phyloP scores from a whole-genome alignment of 75 land plant genomes.

The Selaginella moellendorffii region DNA sequence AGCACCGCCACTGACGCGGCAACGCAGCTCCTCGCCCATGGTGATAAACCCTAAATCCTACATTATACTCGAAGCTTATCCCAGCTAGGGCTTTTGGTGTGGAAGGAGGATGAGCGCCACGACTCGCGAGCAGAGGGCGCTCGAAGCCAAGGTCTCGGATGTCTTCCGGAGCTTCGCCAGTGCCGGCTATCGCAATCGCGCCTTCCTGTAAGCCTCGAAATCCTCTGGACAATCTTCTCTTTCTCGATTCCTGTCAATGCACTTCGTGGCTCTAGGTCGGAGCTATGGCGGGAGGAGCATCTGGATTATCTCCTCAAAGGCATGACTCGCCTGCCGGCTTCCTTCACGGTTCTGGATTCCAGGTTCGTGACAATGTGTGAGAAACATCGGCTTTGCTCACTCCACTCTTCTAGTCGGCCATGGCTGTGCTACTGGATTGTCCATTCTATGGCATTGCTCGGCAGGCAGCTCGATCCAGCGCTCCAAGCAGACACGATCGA shows the following conservation, averaged over 20 bases:
- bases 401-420: slow-evolving; percentile 73
- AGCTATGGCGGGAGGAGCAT: slow-evolving; percentile 65
- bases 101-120: neutral
- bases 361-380: slow-evolving; percentile 38
- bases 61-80: no score
- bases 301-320: slow-evolving; percentile 41
- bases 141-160: neutral
- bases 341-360: slow-evolving; percentile 59
- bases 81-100: no score
- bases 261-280: slow-evolving; percentile 30
- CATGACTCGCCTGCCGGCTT: slow-evolving; percentile 32
- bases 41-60: no score
- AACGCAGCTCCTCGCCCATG: no score
- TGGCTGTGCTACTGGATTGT: slow-evolving; percentile 99
- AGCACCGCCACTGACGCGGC: no score
- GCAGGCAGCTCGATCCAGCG: slow-evolving; percentile 32
- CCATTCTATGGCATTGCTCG: slow-evolving; percentile 71
- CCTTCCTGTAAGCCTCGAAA: neutral
- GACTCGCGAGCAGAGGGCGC: neutral
- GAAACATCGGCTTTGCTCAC: slow-evolving; percentile 1
- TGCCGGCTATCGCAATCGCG: neutral
- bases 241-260: neutral
- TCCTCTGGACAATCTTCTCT: neutral
- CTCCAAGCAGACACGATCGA: slow-evolving; percentile 35
- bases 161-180: neutral